Conservation (phyloP, 805 yeast genomes). For the Kluyveromyces siamensis region DNA sequence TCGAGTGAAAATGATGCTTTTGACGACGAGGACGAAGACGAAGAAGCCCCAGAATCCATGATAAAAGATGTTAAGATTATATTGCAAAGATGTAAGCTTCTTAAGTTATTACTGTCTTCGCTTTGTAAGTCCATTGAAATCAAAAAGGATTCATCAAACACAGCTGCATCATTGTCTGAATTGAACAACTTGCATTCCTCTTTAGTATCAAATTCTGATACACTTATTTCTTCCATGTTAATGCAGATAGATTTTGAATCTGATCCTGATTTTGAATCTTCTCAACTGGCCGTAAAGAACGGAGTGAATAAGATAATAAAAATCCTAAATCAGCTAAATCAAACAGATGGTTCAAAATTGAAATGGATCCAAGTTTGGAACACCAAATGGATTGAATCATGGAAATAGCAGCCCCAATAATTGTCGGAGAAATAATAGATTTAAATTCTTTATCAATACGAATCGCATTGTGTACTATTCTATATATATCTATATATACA, state of each 20-base stretch:
- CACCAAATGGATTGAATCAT: constrained; percentile 13
- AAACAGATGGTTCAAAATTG: constrained; percentile 40
- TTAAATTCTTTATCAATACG: not conserved
- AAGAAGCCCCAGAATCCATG: constrained; percentile 24
- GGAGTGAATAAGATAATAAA: constrained; percentile 25
- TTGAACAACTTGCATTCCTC: constrained; percentile 35
- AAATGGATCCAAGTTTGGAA: constrained; percentile 30
- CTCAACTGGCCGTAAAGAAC: constrained; percentile 11
- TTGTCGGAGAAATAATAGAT: not conserved
- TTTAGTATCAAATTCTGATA: constrained; percentile 44
- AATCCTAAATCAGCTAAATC: constrained; percentile 39
- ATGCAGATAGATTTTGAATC: constrained; percentile 22
- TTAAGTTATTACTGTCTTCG: constrained; percentile 50
- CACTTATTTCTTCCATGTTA: constrained; percentile 48
- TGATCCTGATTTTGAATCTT: constrained; percentile 32
- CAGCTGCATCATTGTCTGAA: constrained; percentile 39
- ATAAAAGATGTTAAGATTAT: constrained; percentile 38
- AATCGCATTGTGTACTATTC: not conserved
- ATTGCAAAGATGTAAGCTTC: constrained; percentile 36
- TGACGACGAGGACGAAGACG: constrained; percentile 27
- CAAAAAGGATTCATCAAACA: constrained; percentile 15
- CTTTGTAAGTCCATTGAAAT: constrained; percentile 43
- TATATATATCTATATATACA: too few species aligned
- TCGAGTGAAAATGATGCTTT: constrained; percentile 25
- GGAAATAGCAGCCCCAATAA: not conserved